Evolutionary conservation across 2,329 filamentous ascomycete genomes (phyloP).

Genomic region (Alternaria sp.): DNA sequence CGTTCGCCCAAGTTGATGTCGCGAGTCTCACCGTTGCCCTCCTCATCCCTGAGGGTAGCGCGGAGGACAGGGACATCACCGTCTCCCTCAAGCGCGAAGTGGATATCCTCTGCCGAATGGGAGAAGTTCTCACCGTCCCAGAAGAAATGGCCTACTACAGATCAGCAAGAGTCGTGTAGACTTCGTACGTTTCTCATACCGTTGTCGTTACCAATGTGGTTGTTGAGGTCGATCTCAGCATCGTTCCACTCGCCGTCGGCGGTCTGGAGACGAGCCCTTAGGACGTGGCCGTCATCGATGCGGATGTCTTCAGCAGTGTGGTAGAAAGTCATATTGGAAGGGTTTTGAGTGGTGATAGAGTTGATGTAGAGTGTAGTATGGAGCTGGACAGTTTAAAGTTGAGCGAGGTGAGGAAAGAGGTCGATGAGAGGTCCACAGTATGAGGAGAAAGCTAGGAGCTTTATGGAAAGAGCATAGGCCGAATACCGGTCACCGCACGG

Average conservation of each 20-base stretch:
- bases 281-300: slow-evolving; percentile 62
- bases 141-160: slow-evolving; percentile 52
- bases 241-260: slow-evolving; percentile 57
- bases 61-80: slow-evolving; percentile 63
- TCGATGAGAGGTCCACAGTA: background rate
- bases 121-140: slow-evolving; percentile 61
- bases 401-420: background rate
- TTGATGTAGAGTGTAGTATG: background rate
- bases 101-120: slow-evolving; percentile 57
- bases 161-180: background rate
- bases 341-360: background rate
- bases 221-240: slow-evolving; percentile 60
- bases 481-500: background rate
- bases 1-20: slow-evolving; percentile 67
- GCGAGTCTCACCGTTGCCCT: slow-evolving; percentile 54
- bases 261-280: slow-evolving; percentile 55
- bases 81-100: slow-evolving; percentile 61
- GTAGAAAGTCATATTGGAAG: slow-evolving; percentile 57
- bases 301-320: slow-evolving; percentile 56
- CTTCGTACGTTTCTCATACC: slow-evolving; percentile 46
- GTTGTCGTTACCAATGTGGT: slow-evolving; percentile 62
- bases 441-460: slow-evolving; percentile 8
- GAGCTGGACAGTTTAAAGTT: background rate
- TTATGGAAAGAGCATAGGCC: slow-evolving; percentile 15
- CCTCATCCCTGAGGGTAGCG: slow-evolving; percentile 55